These are phyloP conservation scores for Magnolia sinica DNA, from an alignment of 164 flowering plant species.

Conservation along the genomic window DNA sequence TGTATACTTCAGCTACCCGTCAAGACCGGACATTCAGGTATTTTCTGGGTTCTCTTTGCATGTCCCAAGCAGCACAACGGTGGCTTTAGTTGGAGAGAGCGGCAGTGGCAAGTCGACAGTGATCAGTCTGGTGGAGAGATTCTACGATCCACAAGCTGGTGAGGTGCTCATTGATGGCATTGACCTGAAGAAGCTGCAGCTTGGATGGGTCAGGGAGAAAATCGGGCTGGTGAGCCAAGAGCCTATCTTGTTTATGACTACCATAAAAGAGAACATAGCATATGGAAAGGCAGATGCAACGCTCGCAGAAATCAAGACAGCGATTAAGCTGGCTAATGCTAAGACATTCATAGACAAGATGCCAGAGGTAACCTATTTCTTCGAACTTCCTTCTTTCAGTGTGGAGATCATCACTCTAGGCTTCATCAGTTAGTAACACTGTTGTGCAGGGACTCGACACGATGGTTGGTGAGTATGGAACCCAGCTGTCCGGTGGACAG, in stretches of 20 bases:
- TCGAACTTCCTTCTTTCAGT: neutral
- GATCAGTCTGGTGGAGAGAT: slow-evolving; percentile 60
- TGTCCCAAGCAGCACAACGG: slow-evolving; percentile 55
- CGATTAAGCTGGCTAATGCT: slow-evolving; percentile 70
- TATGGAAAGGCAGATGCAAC: slow-evolving; percentile 74
- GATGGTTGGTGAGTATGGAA: slow-evolving; percentile 67
- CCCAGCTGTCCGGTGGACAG: slow-evolving; percentile 74
- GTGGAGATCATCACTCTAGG: slow-evolving; percentile 39
- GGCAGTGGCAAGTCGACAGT: slow-evolving; percentile 93
- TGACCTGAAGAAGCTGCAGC: slow-evolving; percentile 41
- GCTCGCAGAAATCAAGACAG: slow-evolving; percentile 49
- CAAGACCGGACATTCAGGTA: slow-evolving; percentile 73
- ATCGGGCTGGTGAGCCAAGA: slow-evolving; percentile 73
- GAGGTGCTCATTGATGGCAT: slow-evolving; percentile 67
- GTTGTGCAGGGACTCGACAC: slow-evolving; percentile 62
- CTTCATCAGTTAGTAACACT: slow-evolving; percentile 55
- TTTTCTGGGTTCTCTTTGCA: slow-evolving; percentile 54
- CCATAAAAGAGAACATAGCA: slow-evolving; percentile 47
- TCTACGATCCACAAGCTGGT: slow-evolving; percentile 74
- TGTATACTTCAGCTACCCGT: slow-evolving; percentile 63
- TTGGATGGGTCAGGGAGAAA: slow-evolving; percentile 53
- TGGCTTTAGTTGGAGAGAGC: slow-evolving; percentile 85
- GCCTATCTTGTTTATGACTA: slow-evolving; percentile 57
- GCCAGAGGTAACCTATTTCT: slow-evolving; percentile 38
- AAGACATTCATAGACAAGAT: slow-evolving; percentile 63